Percentiles rank a stretch among this genome's conserved stretches.
Conservation (phyloP, 2,329 filamentous ascomycete genomes). For the Ophiostoma tasmaniense region DNA sequence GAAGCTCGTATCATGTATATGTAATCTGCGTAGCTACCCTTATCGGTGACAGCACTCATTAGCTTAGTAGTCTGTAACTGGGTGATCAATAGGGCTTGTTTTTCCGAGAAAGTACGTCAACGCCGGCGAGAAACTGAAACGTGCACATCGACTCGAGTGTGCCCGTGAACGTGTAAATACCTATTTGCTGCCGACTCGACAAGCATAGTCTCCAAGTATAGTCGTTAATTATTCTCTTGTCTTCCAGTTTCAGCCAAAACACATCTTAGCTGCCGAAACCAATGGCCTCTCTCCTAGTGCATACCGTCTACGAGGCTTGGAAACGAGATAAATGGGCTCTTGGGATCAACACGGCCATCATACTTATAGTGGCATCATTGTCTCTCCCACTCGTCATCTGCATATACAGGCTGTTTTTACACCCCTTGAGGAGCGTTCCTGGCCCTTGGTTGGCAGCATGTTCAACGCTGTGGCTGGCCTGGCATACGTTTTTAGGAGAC, state of each 20-base stretch:
- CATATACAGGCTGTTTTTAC: conserved; percentile 26
- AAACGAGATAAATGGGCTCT: not conserved
- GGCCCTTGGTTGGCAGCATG: conserved; percentile 27
- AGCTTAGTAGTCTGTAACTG: too few species aligned
- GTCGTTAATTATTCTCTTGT: not conserved
- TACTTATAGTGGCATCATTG: not conserved
- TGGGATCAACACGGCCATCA: too few species aligned
- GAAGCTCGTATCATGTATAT: too few species aligned
- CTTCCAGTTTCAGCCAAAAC: too few species aligned
- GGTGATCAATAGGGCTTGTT: too few species aligned
- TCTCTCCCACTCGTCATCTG: not conserved
- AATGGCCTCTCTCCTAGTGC: not conserved
- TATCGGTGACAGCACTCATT: not conserved
- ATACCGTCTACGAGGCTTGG: not conserved
- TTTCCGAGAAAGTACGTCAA: too few species aligned
- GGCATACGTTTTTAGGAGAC: conserved; percentile 15
- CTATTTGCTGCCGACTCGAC: not conserved
- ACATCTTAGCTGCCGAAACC: not conserved
- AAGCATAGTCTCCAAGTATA: not conserved
- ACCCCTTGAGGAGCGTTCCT: conserved; percentile 28
- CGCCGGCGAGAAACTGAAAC: not conserved
- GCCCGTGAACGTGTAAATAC: not conserved
- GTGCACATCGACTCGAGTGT: not conserved
- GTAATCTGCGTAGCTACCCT: not conserved
- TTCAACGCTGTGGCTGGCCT: conserved; percentile 20